These are phyloP conservation scores for Ramaria sp. DNA, from an alignment of 768 basidiomycete species.

Conservation along the genomic window DNA sequence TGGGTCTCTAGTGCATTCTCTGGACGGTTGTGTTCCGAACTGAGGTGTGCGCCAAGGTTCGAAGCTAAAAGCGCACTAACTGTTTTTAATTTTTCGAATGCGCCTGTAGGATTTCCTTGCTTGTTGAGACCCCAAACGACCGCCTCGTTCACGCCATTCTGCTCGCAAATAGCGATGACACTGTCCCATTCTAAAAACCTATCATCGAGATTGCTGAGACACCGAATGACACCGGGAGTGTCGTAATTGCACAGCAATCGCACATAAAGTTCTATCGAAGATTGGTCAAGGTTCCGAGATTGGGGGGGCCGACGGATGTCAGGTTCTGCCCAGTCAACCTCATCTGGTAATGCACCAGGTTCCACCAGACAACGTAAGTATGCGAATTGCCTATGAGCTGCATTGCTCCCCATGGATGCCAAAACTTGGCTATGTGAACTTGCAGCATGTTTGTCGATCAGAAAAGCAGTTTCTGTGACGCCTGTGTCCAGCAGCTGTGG, in stretches of 20 bases:
- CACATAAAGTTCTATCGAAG: conserved; percentile 53
- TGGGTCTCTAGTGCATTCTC: conserved; percentile 19
- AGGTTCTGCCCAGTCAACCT: conserved; percentile 16
- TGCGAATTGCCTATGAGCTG: conserved; percentile 47
- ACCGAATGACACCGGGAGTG: conserved; percentile 48
- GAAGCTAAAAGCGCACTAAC: conserved; percentile 13
- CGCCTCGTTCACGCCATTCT: conserved; percentile 55
- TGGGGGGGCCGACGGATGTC: conserved; percentile 17
- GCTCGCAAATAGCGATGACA: conserved; percentile 55
- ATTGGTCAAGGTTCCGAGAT: conserved; percentile 34
- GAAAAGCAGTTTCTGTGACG: conserved; percentile 53
- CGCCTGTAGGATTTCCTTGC: conserved; percentile 48
- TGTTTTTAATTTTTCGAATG: conserved; percentile 53
- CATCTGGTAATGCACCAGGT: conserved; percentile 30
- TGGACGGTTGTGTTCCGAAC: not conserved
- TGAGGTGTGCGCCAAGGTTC: conserved; percentile 9
- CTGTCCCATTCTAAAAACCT: conserved; percentile 45
- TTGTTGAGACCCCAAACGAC: conserved; percentile 72
- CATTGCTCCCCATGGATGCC: conserved; percentile 30
- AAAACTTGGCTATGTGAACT: conserved; percentile 56
- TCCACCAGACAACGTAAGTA: conserved; percentile 73
- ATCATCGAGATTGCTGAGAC: conserved; percentile 43
- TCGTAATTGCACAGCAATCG: conserved; percentile 63
- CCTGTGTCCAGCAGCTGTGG: conserved; percentile 52
- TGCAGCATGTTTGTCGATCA: conserved; percentile 64